Evolutionary conservation across 2,329 filamentous ascomycete species (phyloP), one percentile per base, ranked within the genome.

Genomic region (Blastomyces percursus): DNA sequence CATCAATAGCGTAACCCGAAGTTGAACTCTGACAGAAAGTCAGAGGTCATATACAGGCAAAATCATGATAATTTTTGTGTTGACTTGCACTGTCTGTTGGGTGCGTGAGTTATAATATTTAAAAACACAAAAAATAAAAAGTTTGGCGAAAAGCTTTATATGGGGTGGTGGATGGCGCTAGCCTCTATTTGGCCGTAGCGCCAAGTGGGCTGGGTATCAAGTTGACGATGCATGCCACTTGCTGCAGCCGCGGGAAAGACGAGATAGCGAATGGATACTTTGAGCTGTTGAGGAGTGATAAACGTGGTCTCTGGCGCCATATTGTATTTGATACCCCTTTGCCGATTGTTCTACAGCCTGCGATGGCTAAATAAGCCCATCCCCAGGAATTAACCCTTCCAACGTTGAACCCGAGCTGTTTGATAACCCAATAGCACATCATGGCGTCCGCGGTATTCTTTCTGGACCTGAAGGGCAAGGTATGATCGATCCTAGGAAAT

Each of bases 361-460:
- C 51, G 32, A 61, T 61, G 60, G 51, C 38, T 42, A 40, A 56
- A 42, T 61, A 61, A 56, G 35, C 51, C n/a, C 50, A 19, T 14
- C 35, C 32, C 24, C 32, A 42, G 51, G 60, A 61, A 64, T 64
- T 55, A 50, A 46, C 51, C 3, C 27, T 59, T 21, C 32, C 51
- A 11, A 56, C 40, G 51, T 48, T 63, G 63, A 66, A 64, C 55
- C 48, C 48, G 30, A 14, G 44, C 59, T 11, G 21, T 24, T 46
- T 46, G 40, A 62, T 58, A 50, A 50, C 57, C 35, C 46, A 60
- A 35, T 62, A 40, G 65, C 64, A 71, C 78, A 82, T 70, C 74
- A 99, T 99, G 94, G 94, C 94, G 70, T 99, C 94, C 65, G 94
- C 94, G 67, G 76, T 99, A 72, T 99, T 99, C 84, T 99, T 99